Conservation (phyloP, 2,329 filamentous ascomycete species). For the Aspergillus uvarum region DNA sequence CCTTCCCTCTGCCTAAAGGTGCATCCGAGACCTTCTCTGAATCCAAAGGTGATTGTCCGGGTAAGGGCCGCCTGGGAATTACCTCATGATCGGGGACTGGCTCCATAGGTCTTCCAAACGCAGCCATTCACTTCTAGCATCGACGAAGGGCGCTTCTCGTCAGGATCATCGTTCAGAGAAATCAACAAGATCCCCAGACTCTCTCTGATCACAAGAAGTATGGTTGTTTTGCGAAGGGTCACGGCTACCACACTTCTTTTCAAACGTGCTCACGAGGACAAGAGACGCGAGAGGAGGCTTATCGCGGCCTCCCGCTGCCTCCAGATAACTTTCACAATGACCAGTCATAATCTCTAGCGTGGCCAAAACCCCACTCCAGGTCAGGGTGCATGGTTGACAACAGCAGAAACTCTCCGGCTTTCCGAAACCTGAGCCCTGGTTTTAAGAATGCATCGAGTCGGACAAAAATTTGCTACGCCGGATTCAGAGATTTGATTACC, state of each 20-base stretch:
- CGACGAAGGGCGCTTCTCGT: not conserved
- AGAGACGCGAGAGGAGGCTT: not conserved
- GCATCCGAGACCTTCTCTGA: not conserved
- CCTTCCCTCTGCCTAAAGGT: not conserved
- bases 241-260: not conserved
- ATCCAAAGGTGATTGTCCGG: not conserved
- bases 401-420: not conserved
- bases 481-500: not conserved
- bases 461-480: not conserved
- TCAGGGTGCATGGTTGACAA: not conserved
- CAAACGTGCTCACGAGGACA: not conserved
- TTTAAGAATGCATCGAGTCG: not conserved
- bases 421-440: not conserved
- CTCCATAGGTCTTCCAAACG: not conserved
- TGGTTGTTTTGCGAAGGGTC: not conserved
- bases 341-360: not conserved
- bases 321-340: not conserved
- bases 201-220: not conserved
- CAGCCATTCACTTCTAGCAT: not conserved
- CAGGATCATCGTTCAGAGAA: not conserved
- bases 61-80: not conserved
- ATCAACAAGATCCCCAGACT: not conserved
- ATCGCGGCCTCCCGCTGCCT: not conserved
- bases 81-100: not conserved
- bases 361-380: not conserved